Base-by-base conservation (phyloP, 192 early-diverging fungal genomes). In the Coemansia sp. region DNA sequence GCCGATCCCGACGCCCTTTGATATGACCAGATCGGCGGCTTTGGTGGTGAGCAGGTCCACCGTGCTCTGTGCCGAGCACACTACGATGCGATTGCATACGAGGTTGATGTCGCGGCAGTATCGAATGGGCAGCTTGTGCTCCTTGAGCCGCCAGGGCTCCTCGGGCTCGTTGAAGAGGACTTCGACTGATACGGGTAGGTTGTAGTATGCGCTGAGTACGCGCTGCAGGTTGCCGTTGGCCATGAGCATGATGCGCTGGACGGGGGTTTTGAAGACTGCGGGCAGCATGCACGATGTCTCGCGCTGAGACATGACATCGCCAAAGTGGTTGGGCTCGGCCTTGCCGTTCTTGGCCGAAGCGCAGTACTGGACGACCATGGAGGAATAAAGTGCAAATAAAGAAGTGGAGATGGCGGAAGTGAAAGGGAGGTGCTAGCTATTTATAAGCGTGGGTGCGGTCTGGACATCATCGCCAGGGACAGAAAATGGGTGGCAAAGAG, bases 161-260 rank as follows among this genome's bases (percentile, higher is more conserved):
- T 64, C 61, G 6, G 75, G 69, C 62, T 74, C 76, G 70, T 70
- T 83, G 65, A 53, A 37, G 34, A 83, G 59, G 1, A 83, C 76
- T 57, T 83, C 72, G 28, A 83, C 63, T 0, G 75, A 75, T 21
- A 84, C 74, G 0, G 76, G 77, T 50, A 79, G 74, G 69, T 84
- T 84, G 74, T 84, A 79, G 77, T 79, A 79, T 18, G 82, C 73
- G 62, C 77, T 79, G 38, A 84, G 74, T 18, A 84, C 71, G 12
- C 82, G 69, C 72, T 84, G 82, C 43, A 84, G 73, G 47, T 79
- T 79, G 64, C 82, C 82, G 65, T 79, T 84, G 38, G 77, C 73
- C 70, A 71, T 79, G 11, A 84, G 76, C 72, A 84, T 75, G 66
- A 84, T 76, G 65, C 82, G 82, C 68, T 84, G 77, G 25, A 79